Evolutionary conservation across 2,329 filamentous ascomycete genomes (phyloP), one percentile per base, ranked within the genome.

Genomic region (Myriosclerotinia duriaeana): DNA sequence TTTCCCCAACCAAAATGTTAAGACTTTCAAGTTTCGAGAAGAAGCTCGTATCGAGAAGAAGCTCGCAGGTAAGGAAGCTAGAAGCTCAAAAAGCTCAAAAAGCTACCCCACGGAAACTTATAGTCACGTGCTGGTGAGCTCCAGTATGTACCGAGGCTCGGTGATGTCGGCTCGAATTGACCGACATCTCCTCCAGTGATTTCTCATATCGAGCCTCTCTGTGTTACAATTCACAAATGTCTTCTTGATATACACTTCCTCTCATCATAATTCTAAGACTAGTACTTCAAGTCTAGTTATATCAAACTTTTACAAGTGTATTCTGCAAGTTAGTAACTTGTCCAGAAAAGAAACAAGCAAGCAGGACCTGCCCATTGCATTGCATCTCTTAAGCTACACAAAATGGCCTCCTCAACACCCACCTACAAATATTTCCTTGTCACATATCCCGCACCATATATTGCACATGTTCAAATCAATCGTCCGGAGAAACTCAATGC

Each of bases 401-500:
- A 48, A 26, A 71, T 71, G 70, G 65, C 68, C n/a, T 53, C 69
- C 20, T 38, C 53, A 55, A 58, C n/a, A 15, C 22, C 65, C 17
- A 52, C 20, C 26, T 74, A 74, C 68, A 67, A 72, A 38, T 66
- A 76, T 64, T 75, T 75, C 84, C 86, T 87, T 71, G 82, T 96
- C 72, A 87, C 85, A n/a, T 87, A 87, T 53, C 91, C 93, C 0
- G 75, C 80, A 48, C 84, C 89, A 74, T 87, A 87, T 80, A 89
- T 97, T 59, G 91, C 89, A n/a, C 92, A 96, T 77, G 90, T 98
- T 67, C 89, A 97, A 79, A 96, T 96, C 79, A 93, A 96, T 81
- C 86, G 93, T 1, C 87, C 93, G 1, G 79, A 86, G 71, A 97
- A 96, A 81, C 81, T 97, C 77, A 98, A 98, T 78, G 88, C 93